Evolutionary conservation across 1,284 basidiomycete genomes (phyloP), one percentile per base, ranked within the genome.

Genomic region (Nidula niveotomentosa): DNA sequence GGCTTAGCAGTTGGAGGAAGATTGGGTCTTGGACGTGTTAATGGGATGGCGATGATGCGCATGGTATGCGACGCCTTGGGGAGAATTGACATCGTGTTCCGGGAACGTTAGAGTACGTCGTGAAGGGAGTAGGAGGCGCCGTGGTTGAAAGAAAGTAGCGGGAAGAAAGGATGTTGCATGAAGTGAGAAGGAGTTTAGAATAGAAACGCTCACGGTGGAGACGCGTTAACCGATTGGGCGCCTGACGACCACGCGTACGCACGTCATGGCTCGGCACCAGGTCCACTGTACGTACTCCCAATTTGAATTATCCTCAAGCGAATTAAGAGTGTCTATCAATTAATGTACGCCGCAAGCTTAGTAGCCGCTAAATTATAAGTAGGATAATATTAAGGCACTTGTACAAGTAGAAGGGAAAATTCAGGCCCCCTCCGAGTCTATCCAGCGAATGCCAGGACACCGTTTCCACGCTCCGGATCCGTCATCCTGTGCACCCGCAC

Each of bases 401-500:
- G 30, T 30, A 30, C 30, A 30, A 30, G 5, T 30, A 30, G 30
- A 30, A 30, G 30, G 6, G 30, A 30, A 30, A 30, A 30, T 6
- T 30, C 30, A 30, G 5, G 30, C 5, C 30, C 23, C 30, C 30
- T 30, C 30, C 30, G 23, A 23, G 23, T 30, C 30, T 30, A 30
- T 30, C 30, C 30, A 30, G 30, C 30, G 50, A 83, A 82, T 6
- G 77, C 70, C 56, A 88, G 65, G 8, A 76, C 76, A 2, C 80
- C 83, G 62, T 87, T 86, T 3, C 81, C 81, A 18, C 88, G 80
- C 61, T 90, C 89, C 0, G 90, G 90, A 64, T 93, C 90, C n/a
- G 73, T 77, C 91, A 93, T 93, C 50, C 87, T 80, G 60, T 90
- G 81, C 1, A 93, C 86, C 9, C 83, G 79, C 33, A 93, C 88